These are phyloP conservation scores for Tulasnella sp. DNA, from an alignment of 768 basidiomycete genomes.

Conservation along the genomic window DNA sequence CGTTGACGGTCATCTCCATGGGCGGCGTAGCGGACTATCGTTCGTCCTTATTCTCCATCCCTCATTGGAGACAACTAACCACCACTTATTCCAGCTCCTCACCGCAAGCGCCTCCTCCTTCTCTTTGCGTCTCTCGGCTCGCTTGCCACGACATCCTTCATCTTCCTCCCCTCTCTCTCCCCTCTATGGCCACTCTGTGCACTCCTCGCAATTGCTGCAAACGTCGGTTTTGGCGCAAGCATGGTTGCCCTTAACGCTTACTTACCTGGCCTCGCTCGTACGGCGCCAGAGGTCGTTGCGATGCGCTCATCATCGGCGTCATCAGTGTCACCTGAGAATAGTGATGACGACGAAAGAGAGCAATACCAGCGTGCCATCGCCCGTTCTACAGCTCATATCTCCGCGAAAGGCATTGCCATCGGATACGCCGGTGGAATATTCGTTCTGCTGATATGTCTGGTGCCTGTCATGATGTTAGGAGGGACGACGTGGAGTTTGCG, in stretches of 20 bases:
- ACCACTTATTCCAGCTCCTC: conserved; percentile 34
- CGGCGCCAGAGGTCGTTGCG: conserved; percentile 33
- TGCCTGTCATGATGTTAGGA: conserved; percentile 64
- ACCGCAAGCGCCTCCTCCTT: conserved; percentile 70
- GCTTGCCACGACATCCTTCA: conserved; percentile 53
- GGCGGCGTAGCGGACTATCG: conserved; percentile 85
- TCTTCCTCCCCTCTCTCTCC: conserved; percentile 61
- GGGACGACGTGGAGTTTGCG: conserved; percentile 72
- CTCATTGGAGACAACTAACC: neutral
- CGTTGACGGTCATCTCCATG: conserved; percentile 90
- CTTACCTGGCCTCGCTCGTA: conserved; percentile 60
- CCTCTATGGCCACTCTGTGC: conserved; percentile 59
- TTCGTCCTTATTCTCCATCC: conserved; percentile 31
- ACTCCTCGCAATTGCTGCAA: conserved; percentile 62
- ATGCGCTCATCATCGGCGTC: too few species aligned
- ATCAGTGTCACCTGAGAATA: too few species aligned
- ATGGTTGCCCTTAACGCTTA: conserved; percentile 88
- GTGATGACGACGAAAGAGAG: conserved; percentile 25
- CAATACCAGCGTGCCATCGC: conserved; percentile 47
- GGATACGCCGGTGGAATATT: conserved; percentile 80
- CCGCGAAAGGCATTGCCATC: conserved; percentile 73
- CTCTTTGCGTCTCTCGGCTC: conserved; percentile 66
- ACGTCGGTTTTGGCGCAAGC: conserved; percentile 78
- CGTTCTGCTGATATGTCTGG: conserved; percentile 56
- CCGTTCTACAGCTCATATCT: conserved; percentile 69